A percentile compares a stretch with the other conserved stretches of the same genome.
Conservation (phyloP, 345 rosid species). For the Arabidopsis arenosa region DNA sequence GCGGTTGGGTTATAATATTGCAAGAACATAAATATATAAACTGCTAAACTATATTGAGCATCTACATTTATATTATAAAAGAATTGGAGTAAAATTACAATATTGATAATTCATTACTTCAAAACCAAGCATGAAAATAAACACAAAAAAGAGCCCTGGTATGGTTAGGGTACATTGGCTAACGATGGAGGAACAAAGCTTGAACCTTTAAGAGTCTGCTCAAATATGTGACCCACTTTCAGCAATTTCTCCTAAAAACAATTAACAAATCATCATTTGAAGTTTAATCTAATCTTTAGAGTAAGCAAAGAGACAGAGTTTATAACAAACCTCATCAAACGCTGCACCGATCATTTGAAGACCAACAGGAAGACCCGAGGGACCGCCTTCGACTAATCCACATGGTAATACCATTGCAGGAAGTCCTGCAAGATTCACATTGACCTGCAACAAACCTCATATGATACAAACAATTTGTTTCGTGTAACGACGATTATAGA, state of each 20-base stretch:
- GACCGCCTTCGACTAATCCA: slow-evolving; percentile 82
- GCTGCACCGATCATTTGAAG: slow-evolving; percentile 94
- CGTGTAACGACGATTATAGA: background rate
- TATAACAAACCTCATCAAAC: slow-evolving; percentile 72
- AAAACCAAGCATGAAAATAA: slow-evolving; percentile 9
- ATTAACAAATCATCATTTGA: background rate
- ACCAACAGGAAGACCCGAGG: slow-evolving; percentile 82
- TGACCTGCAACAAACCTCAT: slow-evolving; percentile 64
- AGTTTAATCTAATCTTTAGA: background rate
- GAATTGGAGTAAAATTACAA: slow-evolving; percentile 21
- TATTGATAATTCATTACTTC: slow-evolving; percentile 4
- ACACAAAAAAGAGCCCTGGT: background rate
- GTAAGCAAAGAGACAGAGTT: background rate
- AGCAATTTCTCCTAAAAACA: slow-evolving; percentile 69
- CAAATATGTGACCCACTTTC: slow-evolving; percentile 82
- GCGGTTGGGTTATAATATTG: background rate
- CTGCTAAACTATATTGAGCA: slow-evolving; percentile 7
- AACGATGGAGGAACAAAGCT: slow-evolving; percentile 75
- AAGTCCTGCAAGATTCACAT: slow-evolving; percentile 88
- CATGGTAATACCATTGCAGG: slow-evolving; percentile 95
- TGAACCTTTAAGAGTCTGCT: slow-evolving; percentile 77
- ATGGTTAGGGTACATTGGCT: slow-evolving; percentile 31
- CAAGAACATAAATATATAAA: slow-evolving; percentile 5
- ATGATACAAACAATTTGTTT: background rate
- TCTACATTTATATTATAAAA: slow-evolving; percentile 4